These are phyloP conservation scores for Lanmaoa rubissima DNA, from an alignment of 768 basidiomycete species.

Conservation along the genomic window DNA sequence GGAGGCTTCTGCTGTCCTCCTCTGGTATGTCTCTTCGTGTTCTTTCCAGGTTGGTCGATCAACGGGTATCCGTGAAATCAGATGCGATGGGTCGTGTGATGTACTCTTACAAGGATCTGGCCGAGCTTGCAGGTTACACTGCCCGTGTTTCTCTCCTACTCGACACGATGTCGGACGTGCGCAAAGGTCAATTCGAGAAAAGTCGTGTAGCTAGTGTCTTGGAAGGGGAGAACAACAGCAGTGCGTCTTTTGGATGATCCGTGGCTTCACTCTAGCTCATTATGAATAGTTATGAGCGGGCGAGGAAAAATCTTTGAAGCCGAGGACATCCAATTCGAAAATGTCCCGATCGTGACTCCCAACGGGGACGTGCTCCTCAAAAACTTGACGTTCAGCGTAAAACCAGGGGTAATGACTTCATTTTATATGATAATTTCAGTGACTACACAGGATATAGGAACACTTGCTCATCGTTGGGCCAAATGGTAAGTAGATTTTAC, in stretches of 20 bases:
- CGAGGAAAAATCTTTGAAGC: slow-evolving; percentile 79
- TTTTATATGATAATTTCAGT: not conserved
- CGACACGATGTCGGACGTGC: slow-evolving; percentile 87
- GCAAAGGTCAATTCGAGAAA: slow-evolving; percentile 84
- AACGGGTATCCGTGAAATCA: slow-evolving; percentile 22
- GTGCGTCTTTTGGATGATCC: slow-evolving; percentile 42
- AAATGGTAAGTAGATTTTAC: slow-evolving; percentile 57
- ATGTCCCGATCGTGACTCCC: slow-evolving; percentile 93
- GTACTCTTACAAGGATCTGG: slow-evolving; percentile 96
- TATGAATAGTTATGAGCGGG: slow-evolving; percentile 64
- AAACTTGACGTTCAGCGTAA: slow-evolving; percentile 84
- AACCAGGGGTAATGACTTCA: slow-evolving; percentile 61
- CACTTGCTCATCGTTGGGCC: slow-evolving; percentile 92
- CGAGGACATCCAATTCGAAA: slow-evolving; percentile 88
- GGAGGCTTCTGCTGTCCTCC: slow-evolving; percentile 82
- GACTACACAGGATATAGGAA: slow-evolving; percentile 49
- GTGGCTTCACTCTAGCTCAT: not conserved
- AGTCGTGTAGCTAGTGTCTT: slow-evolving; percentile 73
- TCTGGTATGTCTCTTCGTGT: slow-evolving; percentile 49
- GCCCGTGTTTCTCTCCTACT: slow-evolving; percentile 85
- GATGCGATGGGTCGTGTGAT: slow-evolving; percentile 95
- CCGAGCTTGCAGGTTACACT: slow-evolving; percentile 95
- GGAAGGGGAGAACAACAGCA: slow-evolving; percentile 69
- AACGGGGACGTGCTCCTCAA: slow-evolving; percentile 91
- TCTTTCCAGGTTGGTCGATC: not conserved